These are phyloP conservation scores for Funneliformis geosporum DNA, from an alignment of 192 early-diverging fungal species.

Conservation along the genomic window DNA sequence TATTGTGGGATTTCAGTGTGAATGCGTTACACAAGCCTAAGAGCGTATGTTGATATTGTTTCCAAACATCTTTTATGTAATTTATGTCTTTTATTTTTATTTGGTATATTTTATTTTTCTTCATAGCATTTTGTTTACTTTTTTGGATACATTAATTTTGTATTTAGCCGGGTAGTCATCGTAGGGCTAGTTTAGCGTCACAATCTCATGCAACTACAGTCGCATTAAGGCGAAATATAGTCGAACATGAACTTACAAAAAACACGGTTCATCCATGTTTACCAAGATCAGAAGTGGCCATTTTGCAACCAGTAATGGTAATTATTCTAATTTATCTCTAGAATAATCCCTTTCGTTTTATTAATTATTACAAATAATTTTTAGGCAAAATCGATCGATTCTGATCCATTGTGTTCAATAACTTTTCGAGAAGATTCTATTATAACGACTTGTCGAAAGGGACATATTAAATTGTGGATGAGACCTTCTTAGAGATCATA, in stretches of 20 bases:
- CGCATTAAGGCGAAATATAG: constrained; percentile 20
- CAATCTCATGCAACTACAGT: constrained; percentile 25
- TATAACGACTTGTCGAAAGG: constrained; percentile 72
- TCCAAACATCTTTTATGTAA: constrained; percentile 2
- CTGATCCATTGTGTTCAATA: constrained; percentile 60
- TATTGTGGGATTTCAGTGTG: constrained; percentile 95
- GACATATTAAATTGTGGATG: constrained; percentile 74
- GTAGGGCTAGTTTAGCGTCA: constrained; percentile 44
- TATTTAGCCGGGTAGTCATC: constrained; percentile 35
- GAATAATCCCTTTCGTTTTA: background rate
- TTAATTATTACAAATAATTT: constrained; percentile 5
- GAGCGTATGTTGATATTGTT: constrained; percentile 44
- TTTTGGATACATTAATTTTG: background rate
- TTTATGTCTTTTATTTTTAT: constrained; percentile 15
- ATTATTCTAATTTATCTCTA: background rate
- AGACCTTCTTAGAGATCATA: constrained; percentile 48
- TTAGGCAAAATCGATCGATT: constrained; percentile 60
- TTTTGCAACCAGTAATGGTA: constrained; percentile 72
- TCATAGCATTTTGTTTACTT: background rate
- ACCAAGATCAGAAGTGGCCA: constrained; percentile 58
- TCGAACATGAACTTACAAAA: constrained; percentile 28
- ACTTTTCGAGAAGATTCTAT: constrained; percentile 70
- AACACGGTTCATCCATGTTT: constrained; percentile 39
- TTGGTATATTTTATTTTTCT: background rate
- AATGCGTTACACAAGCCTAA: constrained; percentile 75